Conservation (phyloP, 1,139 yeast genomes). For the Eremothecium coryli region DNA sequence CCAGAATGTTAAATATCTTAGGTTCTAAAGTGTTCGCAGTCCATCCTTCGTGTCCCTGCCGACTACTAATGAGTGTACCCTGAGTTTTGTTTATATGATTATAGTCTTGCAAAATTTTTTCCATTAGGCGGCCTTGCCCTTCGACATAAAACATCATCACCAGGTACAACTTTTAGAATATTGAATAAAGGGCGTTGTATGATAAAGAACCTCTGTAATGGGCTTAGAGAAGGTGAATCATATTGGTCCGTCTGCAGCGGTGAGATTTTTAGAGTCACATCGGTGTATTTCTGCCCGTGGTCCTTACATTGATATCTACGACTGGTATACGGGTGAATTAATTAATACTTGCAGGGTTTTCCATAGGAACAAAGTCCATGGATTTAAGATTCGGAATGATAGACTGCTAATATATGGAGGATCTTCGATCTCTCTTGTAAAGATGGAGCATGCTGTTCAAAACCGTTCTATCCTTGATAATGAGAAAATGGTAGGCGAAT, state of each 20-base stretch:
- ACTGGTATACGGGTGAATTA: slow-evolving; percentile 36
- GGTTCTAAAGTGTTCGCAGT: too few species aligned
- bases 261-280: slow-evolving; percentile 36
- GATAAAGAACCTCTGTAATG: too few species aligned
- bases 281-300: slow-evolving; percentile 67
- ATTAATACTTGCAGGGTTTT: slow-evolving; percentile 44
- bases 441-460: slow-evolving; percentile 28
- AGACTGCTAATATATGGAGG: slow-evolving; percentile 57
- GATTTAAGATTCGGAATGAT: slow-evolving; percentile 39
- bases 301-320: slow-evolving; percentile 49
- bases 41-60: too few species aligned
- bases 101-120: too few species aligned
- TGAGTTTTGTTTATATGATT: too few species aligned
- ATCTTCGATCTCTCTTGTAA: slow-evolving; percentile 49
- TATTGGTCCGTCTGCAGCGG: slow-evolving; percentile 66
- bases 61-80: too few species aligned
- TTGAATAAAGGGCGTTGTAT: too few species aligned
- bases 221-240: slow-evolving; percentile 18
- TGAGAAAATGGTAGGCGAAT: slow-evolving; percentile 57
- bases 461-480: slow-evolving; percentile 15
- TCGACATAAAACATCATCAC: too few species aligned
- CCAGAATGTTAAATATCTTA: too few species aligned
- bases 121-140: too few species aligned
- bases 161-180: too few species aligned
- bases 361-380: slow-evolving; percentile 68